Percentiles rank a stretch among this genome's conserved stretches.
phyloP scores from a whole-genome alignment of 352 stramenopile genomes.

The Phytophthora aleatoria region DNA sequence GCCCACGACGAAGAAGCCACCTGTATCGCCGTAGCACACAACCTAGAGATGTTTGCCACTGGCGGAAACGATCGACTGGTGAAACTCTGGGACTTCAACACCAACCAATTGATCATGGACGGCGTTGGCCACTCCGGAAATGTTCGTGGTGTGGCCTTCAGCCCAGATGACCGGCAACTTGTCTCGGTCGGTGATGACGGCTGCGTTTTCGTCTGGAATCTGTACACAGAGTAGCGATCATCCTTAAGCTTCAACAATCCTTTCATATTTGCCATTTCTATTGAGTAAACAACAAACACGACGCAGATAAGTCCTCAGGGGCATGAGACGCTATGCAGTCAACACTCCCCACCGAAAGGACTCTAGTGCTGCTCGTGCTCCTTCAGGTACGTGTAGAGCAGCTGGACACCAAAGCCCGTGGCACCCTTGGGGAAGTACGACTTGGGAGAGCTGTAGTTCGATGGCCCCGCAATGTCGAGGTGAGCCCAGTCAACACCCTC shows the following conservation, averaged over 20 bases:
- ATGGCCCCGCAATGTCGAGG: constrained; percentile 89
- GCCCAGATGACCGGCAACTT: constrained; percentile 91
- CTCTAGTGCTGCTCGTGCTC: constrained; percentile 59
- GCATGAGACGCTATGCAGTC: neutral
- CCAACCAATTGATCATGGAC: constrained; percentile 67
- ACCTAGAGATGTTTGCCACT: constrained; percentile 85
- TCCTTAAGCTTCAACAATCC: constrained; percentile 15
- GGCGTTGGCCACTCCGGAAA: constrained; percentile 79
- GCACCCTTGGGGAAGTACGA: constrained; percentile 88
- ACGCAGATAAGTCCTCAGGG: constrained; percentile 2
- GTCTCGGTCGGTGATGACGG: constrained; percentile 91
- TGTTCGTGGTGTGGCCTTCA: constrained; percentile 84
- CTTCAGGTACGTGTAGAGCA: constrained; percentile 88
- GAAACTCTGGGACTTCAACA: constrained; percentile 87
- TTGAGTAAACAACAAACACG: constrained; percentile 25
- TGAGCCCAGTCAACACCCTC: constrained; percentile 89
- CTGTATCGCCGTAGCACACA: constrained; percentile 89
- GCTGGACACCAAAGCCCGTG: constrained; percentile 88
- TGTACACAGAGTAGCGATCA: constrained; percentile 65
- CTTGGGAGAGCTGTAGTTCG: constrained; percentile 80
- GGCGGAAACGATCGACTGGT: constrained; percentile 87
- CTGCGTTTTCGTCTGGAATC: constrained; percentile 93
- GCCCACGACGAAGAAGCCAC: constrained; percentile 87
- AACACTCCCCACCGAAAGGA: neutral
- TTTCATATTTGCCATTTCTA: constrained; percentile 33